Percentiles rank a stretch among this genome's conserved stretches.
Conservation (phyloP, 306 rosid genomes). For the Cicer yamashitae region DNA sequence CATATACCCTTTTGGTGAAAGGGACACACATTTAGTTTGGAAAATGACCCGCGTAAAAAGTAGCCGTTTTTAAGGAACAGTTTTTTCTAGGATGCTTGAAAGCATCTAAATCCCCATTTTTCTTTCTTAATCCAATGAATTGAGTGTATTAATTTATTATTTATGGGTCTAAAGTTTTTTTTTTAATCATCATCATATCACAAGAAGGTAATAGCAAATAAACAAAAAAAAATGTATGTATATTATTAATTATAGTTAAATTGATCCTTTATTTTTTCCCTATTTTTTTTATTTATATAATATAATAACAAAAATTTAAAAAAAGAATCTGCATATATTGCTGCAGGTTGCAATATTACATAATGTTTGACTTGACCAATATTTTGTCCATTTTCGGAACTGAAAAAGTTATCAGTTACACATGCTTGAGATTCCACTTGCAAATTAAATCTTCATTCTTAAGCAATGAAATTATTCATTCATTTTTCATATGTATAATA, state of each 20-base stretch:
- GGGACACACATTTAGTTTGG: slow-evolving; percentile 56
- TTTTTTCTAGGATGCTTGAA: slow-evolving; percentile 53
- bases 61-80: slow-evolving; percentile 52
- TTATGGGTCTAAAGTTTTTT: background rate
- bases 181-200: background rate
- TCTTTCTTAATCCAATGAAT: slow-evolving; percentile 30
- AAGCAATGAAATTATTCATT: background rate
- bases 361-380: slow-evolving; percentile 60
- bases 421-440: slow-evolving; percentile 29
- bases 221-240: background rate
- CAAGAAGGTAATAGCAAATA: background rate
- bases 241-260: too few relatives aligned
- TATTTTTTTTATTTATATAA: background rate
- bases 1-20: slow-evolving; percentile 51
- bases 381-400: slow-evolving; percentile 55
- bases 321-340: slow-evolving; percentile 35
- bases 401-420: slow-evolving; percentile 42
- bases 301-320: background rate
- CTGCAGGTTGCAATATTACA: slow-evolving; percentile 50
- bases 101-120: slow-evolving; percentile 27
- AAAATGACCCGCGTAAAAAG: slow-evolving; percentile 61
- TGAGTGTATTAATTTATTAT: background rate
- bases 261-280: too few relatives aligned
- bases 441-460: background rate
- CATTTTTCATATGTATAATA: background rate